phyloP scores from a whole-genome alignment of 2,329 filamentous ascomycete genomes.

The Orbilia quercus region DNA sequence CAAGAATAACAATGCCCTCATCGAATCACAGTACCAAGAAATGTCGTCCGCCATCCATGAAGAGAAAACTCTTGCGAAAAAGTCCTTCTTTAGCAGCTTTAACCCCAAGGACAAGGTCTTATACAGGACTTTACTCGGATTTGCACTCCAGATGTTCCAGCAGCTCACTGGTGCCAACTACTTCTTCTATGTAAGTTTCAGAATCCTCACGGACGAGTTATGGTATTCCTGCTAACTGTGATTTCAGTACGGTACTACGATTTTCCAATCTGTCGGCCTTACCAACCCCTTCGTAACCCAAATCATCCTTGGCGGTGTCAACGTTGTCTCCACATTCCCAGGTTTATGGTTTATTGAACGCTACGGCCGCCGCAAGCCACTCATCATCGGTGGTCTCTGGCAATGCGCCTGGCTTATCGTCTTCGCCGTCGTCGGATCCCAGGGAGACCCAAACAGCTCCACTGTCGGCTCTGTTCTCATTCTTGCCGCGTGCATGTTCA shows the following conservation, averaged over 20 bases:
- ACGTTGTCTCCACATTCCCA: conserved; percentile 74
- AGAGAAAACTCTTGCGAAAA: conserved; percentile 66
- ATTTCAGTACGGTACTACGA: conserved; percentile 72
- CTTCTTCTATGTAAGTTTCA: conserved; percentile 57
- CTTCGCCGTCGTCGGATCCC: conserved; percentile 70
- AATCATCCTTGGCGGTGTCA: conserved; percentile 76
- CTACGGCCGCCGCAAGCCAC: conserved; percentile 74
- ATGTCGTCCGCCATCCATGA: conserved; percentile 68
- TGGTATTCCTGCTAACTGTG: conserved; percentile 9
- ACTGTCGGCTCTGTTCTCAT: conserved; percentile 72
- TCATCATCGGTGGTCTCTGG: conserved; percentile 75
- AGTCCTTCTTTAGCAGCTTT: conserved; percentile 75
- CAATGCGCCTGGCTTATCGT: conserved; percentile 74
- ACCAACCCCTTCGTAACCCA: conserved; percentile 74
- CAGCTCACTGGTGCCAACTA: conserved; percentile 71
- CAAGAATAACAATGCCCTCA: conserved; percentile 54
- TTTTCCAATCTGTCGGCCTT: conserved; percentile 76
- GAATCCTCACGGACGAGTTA: background rate
- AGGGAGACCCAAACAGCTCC: conserved; percentile 54
- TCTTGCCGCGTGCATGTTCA: conserved; percentile 76
- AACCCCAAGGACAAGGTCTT: conserved; percentile 72
- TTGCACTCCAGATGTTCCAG: conserved; percentile 73
- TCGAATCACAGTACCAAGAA: conserved; percentile 65
- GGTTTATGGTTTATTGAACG: conserved; percentile 76
- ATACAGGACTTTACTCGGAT: conserved; percentile 73